Evolutionary conservation across 129 eudicot species (phyloP).

Genomic region (Flaveria sonorensis): DNA sequence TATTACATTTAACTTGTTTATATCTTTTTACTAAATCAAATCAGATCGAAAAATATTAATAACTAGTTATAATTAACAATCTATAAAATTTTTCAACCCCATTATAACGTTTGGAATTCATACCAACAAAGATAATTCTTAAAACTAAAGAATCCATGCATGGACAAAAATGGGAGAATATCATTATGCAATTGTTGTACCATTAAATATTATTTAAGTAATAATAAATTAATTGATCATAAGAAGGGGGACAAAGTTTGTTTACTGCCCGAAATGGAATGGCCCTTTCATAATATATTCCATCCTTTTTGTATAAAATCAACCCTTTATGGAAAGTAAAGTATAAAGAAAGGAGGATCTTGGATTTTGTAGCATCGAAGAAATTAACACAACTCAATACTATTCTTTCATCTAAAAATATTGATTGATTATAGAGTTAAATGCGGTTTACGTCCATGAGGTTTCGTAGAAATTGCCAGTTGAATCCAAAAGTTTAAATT

Average conservation of each 20-base stretch:
- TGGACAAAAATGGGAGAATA: not conserved
- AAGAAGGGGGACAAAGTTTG: conserved; percentile 20
- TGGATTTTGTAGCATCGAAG: conserved; percentile 23
- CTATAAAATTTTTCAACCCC: too few relatives aligned
- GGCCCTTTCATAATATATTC: conserved; percentile 3
- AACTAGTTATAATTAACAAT: too few relatives aligned
- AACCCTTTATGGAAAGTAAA: conserved; percentile 28
- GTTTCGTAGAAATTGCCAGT: too few relatives aligned
- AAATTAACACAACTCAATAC: not conserved
- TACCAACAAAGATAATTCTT: not conserved
- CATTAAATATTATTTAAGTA: not conserved
- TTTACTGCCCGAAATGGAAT: conserved; percentile 37
- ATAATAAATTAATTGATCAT: not conserved
- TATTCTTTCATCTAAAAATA: not conserved
- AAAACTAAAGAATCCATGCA: not conserved
- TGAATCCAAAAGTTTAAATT: too few relatives aligned
- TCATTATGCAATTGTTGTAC: not conserved
- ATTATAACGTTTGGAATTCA: not conserved
- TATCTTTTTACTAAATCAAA: too few relatives aligned
- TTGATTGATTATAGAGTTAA: not conserved
- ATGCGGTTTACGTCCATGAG: too few relatives aligned
- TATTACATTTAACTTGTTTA: too few relatives aligned
- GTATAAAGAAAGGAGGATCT: conserved; percentile 10
- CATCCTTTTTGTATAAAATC: conserved; percentile 15
- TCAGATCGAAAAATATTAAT: too few relatives aligned